Evolutionary conservation across 2,329 filamentous ascomycete species (phyloP).

Genomic region (Parafenestella ontariensis): DNA sequence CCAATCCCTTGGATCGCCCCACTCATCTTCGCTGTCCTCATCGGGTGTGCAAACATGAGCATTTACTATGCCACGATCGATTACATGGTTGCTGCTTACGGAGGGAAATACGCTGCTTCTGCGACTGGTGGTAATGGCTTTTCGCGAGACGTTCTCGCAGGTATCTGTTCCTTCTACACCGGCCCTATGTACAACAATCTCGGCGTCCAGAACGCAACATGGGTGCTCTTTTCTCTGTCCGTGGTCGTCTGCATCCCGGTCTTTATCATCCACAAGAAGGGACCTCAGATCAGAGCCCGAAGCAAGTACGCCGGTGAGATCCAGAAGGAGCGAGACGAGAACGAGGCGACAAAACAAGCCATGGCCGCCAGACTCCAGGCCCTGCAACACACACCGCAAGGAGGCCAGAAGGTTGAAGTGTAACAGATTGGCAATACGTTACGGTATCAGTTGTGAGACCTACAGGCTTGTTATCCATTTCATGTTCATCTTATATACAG

Average conservation of each 20-base stretch:
- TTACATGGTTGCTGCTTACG: slow-evolving; percentile 79
- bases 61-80: slow-evolving; percentile 81
- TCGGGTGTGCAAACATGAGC: slow-evolving; percentile 73
- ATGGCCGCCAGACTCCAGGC: slow-evolving; percentile 3
- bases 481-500: neutral
- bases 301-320: slow-evolving; percentile 38
- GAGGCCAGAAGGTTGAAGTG: neutral
- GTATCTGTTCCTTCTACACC: slow-evolving; percentile 67
- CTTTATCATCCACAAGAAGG: slow-evolving; percentile 64
- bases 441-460: neutral
- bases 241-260: slow-evolving; percentile 60
- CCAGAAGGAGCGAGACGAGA: slow-evolving; percentile 28
- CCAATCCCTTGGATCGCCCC: slow-evolving; percentile 67
- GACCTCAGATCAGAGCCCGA: slow-evolving; percentile 57
- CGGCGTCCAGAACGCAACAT: slow-evolving; percentile 28
- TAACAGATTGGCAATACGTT: neutral
- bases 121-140: slow-evolving; percentile 81
- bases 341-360: slow-evolving; percentile 6
- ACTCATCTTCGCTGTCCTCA: slow-evolving; percentile 57
- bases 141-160: slow-evolving; percentile 75
- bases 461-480: neutral
- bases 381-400: neutral
- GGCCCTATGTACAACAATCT: slow-evolving; percentile 48
- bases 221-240: slow-evolving; percentile 59
- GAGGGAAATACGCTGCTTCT: slow-evolving; percentile 71